Evolutionary conservation across 2,329 filamentous ascomycete species (phyloP), one percentile per base, ranked within the genome.

Genomic region (Xylariaceae sp.): DNA sequence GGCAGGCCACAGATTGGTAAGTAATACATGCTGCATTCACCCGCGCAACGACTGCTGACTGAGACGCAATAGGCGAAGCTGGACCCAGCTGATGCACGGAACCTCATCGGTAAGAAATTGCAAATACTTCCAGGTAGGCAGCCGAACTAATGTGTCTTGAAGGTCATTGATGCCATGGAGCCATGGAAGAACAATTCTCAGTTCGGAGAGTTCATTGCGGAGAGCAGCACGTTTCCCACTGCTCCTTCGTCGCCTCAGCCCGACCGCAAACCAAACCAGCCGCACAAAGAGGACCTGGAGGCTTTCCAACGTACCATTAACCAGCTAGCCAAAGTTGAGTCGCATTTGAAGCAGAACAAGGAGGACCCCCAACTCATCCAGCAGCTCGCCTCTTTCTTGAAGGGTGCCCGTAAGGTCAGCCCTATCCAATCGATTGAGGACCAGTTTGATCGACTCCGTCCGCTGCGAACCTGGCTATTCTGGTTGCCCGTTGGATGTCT

Each of bases 1-100:
- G 94, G 92, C 93, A 97, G 77, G 90, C 91, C 58, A 94, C 88
- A 61, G 93, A 97, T 78, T 97, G 92, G 93, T 95, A 82, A 80
- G 87, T 70, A 72, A 73, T 78, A 70, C 47, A 66, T 51, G 42
- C 67, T 72, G 68, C 67, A 66, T 58, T 66, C 64, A 67, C 50
- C 70, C 69, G 68, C 60, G 57, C 57, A 62, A 67, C 59, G 45
- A 66, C 71, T 57, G 69, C 76, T 80, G 70, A 80, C 65, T 59
- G 34, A 17, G 60, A 34, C 17, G 44, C 68, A 62, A 67, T 72
- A 96, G 92, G 89, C 88, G 88, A 73, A 89, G 88, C 75, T 97
- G 93, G 93, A 91, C 88, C 64, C 92, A 92, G 66, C 79, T 97
- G 61, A 94, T 96, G 80, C 89, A 93, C 70, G 93, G 92, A 61